Evolutionary conservation across 129 eudicot genomes (phyloP), one percentile per base, ranked within the genome.

Genomic region (Lactuca saligna): DNA sequence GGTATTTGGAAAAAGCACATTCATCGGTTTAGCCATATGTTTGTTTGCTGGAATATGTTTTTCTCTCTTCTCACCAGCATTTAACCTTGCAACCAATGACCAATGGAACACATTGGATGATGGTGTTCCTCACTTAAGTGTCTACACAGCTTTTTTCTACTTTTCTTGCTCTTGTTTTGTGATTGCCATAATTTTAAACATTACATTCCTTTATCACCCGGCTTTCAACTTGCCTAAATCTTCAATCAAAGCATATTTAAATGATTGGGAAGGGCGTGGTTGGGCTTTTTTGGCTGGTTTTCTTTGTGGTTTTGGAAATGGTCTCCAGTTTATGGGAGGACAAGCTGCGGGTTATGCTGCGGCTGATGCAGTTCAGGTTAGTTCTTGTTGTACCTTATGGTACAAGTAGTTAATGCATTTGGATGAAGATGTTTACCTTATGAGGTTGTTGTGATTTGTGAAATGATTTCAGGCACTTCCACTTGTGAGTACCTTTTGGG

Each of bases 311-410:
- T 87, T 87, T 60, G 97, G 97, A 3, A 91, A 91, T 33, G 97
- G 97, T 31, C 97, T 91, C 12, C 97, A 91, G 70, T 91, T 91
- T 50, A 85, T 91, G 85, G 97, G 97, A 17, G 97, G 97, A 12
- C 92, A 91, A 76, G 95, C 97, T 34, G 97, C 97, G 65, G 97
- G 97, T 61, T 91, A 91, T 81, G 97, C 97, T 67, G 97, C 97
- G 48, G 97, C 97, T 31, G 97, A 91, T 78, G 86, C 95, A 15
- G 95, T 87, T 74, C 92, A 90, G 94, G 97, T 89, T 46, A 57
- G 78, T 78, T 44, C 6, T 4, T 65, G 38, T 48, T 46, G 57
- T 65, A 29, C 56, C 7, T 65, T 65, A 17, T 0, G 8, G 31
- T 54, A 54, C 53, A 68, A 53, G 37, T 56, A 57, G 34, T 0